Evolutionary conservation across 2,329 filamentous ascomycete species (phyloP), one percentile per base, ranked within the genome.

Genomic region (Cylindrodendrum hubeiense): DNA sequence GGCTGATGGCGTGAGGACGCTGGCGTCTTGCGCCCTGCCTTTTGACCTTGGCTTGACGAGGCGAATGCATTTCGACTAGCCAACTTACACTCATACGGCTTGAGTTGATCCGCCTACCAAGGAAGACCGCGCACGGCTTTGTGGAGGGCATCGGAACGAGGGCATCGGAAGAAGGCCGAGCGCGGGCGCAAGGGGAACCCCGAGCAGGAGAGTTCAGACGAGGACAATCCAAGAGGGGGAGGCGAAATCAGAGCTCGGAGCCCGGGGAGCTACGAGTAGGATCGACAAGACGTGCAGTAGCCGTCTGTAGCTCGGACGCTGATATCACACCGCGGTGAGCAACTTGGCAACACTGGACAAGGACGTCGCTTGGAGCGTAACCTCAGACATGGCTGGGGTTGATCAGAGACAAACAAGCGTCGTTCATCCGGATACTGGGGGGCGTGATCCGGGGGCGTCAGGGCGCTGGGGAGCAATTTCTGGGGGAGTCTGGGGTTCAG

Each of bases 91-190:
- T n/a, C 15, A 17, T 34, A 43, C 43, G 51, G 34, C 34, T 56
- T 43, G 61, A 55, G 50, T 44, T 52, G 43, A 55, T 49, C 61
- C 61, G 61, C 52, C 24, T 19, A 28, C 39, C 52, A 33, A n/a
- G 19, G 30, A 21, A 13, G 2, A 9, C 30, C 28, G 26, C 15
- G 22, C 28, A 28, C 51, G 46, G 52, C 8, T 19, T 51, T 50
- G 37, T 51, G 60, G 60, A 57, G n/a, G n/a, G n/a, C n/a, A n/a
- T n/a, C n/a, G n/a, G n/a, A n/a, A n/a, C 12, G 28, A 30, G 13
- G 46, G 17, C 21, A 41, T 63, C 60, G 60, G 60, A 63, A 63
- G 60, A 63, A 63, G 60, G n/a, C 60, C 60, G 60, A 63, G 60
- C 60, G 49, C 30, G 49, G 52, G 22, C 22, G 44, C 22, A 24